phyloP scores from a whole-genome alignment of 345 rosid genomes.

The Eucalyptus pauciflora region DNA sequence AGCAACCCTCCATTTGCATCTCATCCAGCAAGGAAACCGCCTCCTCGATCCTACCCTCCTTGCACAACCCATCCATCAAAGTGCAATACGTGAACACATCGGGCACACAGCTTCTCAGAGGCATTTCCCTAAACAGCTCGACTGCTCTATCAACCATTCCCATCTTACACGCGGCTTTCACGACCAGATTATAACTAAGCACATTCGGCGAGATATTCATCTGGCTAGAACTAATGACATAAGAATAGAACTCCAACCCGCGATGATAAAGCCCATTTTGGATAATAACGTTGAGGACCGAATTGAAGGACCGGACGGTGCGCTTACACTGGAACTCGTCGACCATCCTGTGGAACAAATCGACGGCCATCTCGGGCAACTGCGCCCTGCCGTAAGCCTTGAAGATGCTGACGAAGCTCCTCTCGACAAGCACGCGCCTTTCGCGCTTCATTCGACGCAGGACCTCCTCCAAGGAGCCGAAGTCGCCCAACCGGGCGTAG shows the following conservation, averaged over 20 bases:
- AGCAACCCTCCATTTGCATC: slow-evolving; percentile 90
- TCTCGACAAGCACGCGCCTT: slow-evolving; percentile 45
- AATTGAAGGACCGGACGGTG: slow-evolving; percentile 73
- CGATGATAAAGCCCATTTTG: slow-evolving; percentile 40
- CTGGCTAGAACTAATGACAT: slow-evolving; percentile 26
- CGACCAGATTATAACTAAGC: slow-evolving; percentile 61
- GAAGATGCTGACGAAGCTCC: slow-evolving; percentile 42
- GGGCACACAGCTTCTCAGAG: slow-evolving; percentile 34
- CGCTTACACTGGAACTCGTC: slow-evolving; percentile 62
- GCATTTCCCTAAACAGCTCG: slow-evolving; percentile 69
- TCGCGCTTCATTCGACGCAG: slow-evolving; percentile 51
- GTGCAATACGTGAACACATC: slow-evolving; percentile 84
- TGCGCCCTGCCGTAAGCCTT: slow-evolving; percentile 72
- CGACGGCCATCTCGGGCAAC: slow-evolving; percentile 48
- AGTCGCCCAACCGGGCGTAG: slow-evolving; percentile 47
- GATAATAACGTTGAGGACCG: slow-evolving; percentile 64
- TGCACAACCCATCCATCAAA: slow-evolving; percentile 93
- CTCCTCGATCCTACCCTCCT: slow-evolving; percentile 66
- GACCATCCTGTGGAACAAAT: slow-evolving; percentile 56
- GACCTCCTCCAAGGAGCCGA: slow-evolving; percentile 41
- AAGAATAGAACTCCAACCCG: slow-evolving; percentile 60
- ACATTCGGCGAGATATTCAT: slow-evolving; percentile 46
- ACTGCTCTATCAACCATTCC: slow-evolving; percentile 61
- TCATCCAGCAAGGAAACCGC: slow-evolving; percentile 80
- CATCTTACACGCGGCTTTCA: slow-evolving; percentile 65